These are phyloP conservation scores for Hemisphaericaspora subhashii DNA, from an alignment of 1,139 yeast species.

Conservation along the genomic window DNA sequence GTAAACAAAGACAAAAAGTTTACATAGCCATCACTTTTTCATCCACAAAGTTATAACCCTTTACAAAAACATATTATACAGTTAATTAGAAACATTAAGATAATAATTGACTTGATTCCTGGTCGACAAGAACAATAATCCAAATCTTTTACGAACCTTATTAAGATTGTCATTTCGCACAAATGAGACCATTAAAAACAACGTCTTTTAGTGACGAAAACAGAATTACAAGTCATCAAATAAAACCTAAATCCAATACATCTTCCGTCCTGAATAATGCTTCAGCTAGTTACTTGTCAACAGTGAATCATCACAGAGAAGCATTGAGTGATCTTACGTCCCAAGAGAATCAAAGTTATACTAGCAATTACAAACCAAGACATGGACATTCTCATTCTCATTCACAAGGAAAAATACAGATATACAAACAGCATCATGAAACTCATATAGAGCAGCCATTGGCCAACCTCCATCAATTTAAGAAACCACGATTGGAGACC, in stretches of 20 bases:
- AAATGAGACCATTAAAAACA: conserved; percentile 12
- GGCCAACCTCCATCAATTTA: conserved; percentile 19
- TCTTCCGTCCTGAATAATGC: conserved; percentile 3
- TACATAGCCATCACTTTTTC: too few species aligned
- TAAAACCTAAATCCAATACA: conserved; percentile 7
- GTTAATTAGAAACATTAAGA: too few species aligned
- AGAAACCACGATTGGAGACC: conserved; percentile 25
- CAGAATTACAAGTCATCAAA: conserved; percentile 8
- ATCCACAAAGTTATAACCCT: too few species aligned
- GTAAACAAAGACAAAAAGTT: too few species aligned
- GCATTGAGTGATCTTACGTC: conserved; percentile 34
- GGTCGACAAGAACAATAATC: too few species aligned
- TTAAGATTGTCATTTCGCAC: neutral
- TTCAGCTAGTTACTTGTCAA: neutral
- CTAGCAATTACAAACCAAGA: conserved; percentile 5
- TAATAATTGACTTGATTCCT: too few species aligned
- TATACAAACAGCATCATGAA: conserved; percentile 9
- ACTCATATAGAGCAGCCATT: neutral
- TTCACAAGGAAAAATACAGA: conserved; percentile 6
- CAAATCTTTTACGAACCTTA: neutral
- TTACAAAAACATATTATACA: too few species aligned
- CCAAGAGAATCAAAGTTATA: conserved; percentile 19
- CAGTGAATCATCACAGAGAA: conserved; percentile 20
- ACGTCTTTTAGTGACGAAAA: conserved; percentile 14
- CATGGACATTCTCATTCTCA: conserved; percentile 7